A percentile compares a stretch with the other conserved stretches of the same genome.
phyloP scores from a whole-genome alignment of 83 land plant genomes.

The Picea engelmannii region DNA sequence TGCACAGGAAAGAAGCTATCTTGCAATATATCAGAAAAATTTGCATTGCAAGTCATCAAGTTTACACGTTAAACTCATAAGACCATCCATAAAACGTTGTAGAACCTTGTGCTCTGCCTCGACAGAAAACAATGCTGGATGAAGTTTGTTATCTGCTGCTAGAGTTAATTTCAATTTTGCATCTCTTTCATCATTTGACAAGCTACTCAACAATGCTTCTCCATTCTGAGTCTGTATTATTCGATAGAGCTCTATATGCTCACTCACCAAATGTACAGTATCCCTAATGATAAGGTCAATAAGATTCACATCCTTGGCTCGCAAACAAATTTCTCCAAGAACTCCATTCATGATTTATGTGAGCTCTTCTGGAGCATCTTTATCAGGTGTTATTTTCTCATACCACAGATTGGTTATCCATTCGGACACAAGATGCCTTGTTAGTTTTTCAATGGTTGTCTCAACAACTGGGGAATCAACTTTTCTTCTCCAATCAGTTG shows the following conservation, averaged over 20 bases:
- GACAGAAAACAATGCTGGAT: slow-evolving; percentile 86
- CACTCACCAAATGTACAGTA: slow-evolving; percentile 64
- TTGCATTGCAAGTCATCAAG: slow-evolving; percentile 79
- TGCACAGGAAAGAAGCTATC: slow-evolving; percentile 96
- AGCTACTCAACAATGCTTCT: slow-evolving; percentile 28
- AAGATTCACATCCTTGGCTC: slow-evolving; percentile 85
- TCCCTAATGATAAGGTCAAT: slow-evolving; percentile 87
- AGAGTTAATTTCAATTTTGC: slow-evolving; percentile 55
- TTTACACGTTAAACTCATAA: slow-evolving; percentile 68
- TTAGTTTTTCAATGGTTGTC: slow-evolving; percentile 84
- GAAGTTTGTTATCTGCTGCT: slow-evolving; percentile 68
- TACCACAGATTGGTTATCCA: slow-evolving; percentile 96
- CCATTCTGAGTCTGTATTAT: slow-evolving; percentile 50
- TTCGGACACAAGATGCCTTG: slow-evolving; percentile 78
- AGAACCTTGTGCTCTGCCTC: slow-evolving; percentile 93
- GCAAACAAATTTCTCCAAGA: slow-evolving; percentile 75
- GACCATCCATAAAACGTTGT: slow-evolving; percentile 80
- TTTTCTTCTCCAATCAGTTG: slow-evolving; percentile 59
- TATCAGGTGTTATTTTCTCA: slow-evolving; percentile 84
- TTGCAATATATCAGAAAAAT: slow-evolving; percentile 57
- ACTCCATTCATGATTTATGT: slow-evolving; percentile 71
- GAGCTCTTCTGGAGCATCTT: slow-evolving; percentile 89
- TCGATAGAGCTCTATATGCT: slow-evolving; percentile 81
- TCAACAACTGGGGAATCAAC: slow-evolving; percentile 92
- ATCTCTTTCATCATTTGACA: slow-evolving; percentile 68